phyloP scores from a whole-genome alignment of 2,329 filamentous ascomycete genomes.

The Penicillium palitans region DNA sequence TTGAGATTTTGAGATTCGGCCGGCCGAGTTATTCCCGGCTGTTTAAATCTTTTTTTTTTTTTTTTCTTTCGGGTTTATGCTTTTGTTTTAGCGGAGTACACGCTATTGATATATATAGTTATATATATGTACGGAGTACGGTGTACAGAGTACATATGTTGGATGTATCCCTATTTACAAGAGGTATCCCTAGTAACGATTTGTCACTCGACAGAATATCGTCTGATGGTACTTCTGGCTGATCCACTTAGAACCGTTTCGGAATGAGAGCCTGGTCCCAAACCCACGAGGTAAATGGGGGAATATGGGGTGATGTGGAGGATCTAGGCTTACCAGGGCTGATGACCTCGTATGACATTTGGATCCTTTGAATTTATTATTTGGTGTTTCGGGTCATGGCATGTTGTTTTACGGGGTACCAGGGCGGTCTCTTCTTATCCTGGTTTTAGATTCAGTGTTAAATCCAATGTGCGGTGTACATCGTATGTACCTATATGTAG shows the following conservation, averaged over 20 bases:
- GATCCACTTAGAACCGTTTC: background rate
- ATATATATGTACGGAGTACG: too few relatives aligned
- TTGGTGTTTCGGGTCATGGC: background rate
- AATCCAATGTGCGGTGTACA: background rate
- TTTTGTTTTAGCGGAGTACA: background rate
- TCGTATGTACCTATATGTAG: too few relatives aligned
- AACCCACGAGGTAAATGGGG: background rate
- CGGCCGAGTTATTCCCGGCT: constrained; percentile 7
- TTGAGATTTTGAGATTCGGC: background rate
- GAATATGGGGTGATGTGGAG: constrained; percentile 1
- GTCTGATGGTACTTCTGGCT: background rate
- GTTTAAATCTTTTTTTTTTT: background rate
- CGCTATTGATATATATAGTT: too few relatives aligned
- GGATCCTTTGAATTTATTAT: background rate
- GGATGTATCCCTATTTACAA: too few relatives aligned
- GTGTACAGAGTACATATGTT: too few relatives aligned
- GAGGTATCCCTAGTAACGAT: background rate
- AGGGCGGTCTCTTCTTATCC: too few relatives aligned
- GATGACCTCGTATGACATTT: background rate
- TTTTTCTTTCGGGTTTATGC: background rate
- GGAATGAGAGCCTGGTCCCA: background rate
- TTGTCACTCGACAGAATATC: background rate
- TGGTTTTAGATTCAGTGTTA: background rate
- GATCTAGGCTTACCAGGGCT: background rate
- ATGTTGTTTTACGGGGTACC: background rate